Percentiles rank a stretch among this genome's conserved stretches.
Evolutionary conservation across 208 protist genomes (phyloP).

Genomic region (Trypanosoma brucei): DNA sequence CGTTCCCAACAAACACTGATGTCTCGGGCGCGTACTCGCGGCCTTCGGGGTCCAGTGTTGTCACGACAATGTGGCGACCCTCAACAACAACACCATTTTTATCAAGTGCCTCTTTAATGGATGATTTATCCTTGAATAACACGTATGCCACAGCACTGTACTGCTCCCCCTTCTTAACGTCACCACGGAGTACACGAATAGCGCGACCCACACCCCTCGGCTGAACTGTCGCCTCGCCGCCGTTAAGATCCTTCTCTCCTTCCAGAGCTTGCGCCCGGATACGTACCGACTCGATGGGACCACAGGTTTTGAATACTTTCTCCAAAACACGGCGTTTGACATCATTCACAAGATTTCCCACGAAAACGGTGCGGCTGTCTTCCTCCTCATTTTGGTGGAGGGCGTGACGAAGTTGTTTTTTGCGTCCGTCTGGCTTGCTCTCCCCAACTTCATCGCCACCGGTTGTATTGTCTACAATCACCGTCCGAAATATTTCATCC

Average conservation of each 20-base stretch:
- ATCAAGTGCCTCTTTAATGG: constrained; percentile 40
- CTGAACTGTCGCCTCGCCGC: constrained; percentile 20
- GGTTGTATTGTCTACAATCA: constrained; percentile 40
- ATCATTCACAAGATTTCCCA: constrained; percentile 88
- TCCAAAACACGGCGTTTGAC: constrained; percentile 57
- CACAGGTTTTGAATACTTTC: constrained; percentile 79
- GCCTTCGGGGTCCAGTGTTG: constrained; percentile 56
- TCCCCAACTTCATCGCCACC: constrained; percentile 21
- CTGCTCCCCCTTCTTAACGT: constrained; percentile 78
- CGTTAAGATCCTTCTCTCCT: constrained; percentile 5
- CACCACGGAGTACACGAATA: constrained; percentile 78
- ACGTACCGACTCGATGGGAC: constrained; percentile 68
- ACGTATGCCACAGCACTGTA: constrained; percentile 84
- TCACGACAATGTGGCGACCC: constrained; percentile 82
- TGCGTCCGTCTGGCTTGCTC: constrained; percentile 22
- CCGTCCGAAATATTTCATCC: constrained; percentile 34
- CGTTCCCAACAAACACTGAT: constrained; percentile 87
- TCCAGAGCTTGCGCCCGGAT: constrained; percentile 77
- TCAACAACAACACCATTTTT: constrained; percentile 72
- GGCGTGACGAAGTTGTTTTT: constrained; percentile 64
- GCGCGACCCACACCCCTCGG: constrained; percentile 56
- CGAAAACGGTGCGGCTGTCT: constrained; percentile 84
- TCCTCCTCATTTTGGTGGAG: constrained; percentile 82
- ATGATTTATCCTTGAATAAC: constrained; percentile 52
- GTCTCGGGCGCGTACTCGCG: constrained; percentile 74